Evolutionary conservation across 2,329 filamentous ascomycete genomes (phyloP).

Genomic region (Waltergamsia citrina): DNA sequence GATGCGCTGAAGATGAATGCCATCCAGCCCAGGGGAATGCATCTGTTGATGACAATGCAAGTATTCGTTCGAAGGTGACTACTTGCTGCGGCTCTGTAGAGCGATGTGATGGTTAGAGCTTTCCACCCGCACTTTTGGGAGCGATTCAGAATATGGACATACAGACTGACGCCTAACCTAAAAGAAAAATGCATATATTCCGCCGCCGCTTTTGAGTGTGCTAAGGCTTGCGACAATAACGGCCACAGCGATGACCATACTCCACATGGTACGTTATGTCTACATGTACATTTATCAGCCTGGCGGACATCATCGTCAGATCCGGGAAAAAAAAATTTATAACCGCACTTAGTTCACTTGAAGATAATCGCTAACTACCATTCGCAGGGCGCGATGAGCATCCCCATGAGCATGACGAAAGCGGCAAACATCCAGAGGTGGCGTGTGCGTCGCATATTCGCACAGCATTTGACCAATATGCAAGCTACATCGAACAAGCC

Average conservation of each 20-base stretch:
- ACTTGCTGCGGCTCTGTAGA: slow-evolving; percentile 3
- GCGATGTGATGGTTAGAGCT: not conserved
- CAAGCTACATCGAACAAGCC: slow-evolving; percentile 12
- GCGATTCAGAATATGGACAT: not conserved
- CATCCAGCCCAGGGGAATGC: too few relatives aligned
- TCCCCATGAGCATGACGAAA: slow-evolving; percentile 10
- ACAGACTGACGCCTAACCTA: not conserved
- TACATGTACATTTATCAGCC: too few relatives aligned
- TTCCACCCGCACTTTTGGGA: too few relatives aligned
- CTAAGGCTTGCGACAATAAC: slow-evolving; percentile 13
- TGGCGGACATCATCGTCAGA: too few relatives aligned
- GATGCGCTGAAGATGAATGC: too few relatives aligned
- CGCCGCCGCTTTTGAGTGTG: slow-evolving; percentile 12
- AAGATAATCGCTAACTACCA: not conserved
- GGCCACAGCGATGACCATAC: slow-evolving; percentile 8
- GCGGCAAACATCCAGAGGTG: slow-evolving; percentile 8
- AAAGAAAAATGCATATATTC: slow-evolving; percentile 14
- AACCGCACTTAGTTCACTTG: not conserved
- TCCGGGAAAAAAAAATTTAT: not conserved
- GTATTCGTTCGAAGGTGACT: too few relatives aligned
- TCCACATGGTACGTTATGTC: too few relatives aligned
- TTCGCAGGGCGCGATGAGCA: slow-evolving; percentile 3
- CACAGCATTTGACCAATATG: slow-evolving; percentile 13
- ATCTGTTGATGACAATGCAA: too few relatives aligned
- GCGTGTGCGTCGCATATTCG: slow-evolving; percentile 13